Evolutionary conservation across 768 basidiomycete species (phyloP), one percentile per base, ranked within the genome.

Genomic region (Amanita subjunquillea): DNA sequence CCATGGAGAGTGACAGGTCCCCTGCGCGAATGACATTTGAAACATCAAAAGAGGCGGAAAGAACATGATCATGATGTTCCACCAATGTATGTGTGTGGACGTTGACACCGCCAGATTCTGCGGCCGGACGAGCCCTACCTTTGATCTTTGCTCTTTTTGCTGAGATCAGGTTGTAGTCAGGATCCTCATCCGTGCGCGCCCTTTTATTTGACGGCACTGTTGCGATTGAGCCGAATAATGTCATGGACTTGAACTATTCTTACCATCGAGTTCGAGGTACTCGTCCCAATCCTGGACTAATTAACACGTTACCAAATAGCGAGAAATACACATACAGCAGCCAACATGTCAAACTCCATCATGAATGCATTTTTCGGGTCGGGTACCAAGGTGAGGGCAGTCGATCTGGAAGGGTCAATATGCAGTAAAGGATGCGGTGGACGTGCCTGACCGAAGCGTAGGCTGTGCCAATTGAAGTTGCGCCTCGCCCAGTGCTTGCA

Each of bases 381-480:
- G 23, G 70, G 68, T n/a, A 65, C 66, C 23, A 83, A 63, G 12
- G 75, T 82, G 22, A 81, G 63, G n/a, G 73, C 66, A 32, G 78
- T 71, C 10, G 74, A 67, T 44, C 81, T 83, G 42, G 41, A 12
- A 49, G n/a, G 20, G 36, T 49, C 39, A 27, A 23, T 43, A 49
- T 56, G 12, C 56, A 36, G 55, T 29, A 50, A 36, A 32, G 8
- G 15, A 6, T 32, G 36, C 30, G 42, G 6, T 42, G 9, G 23
- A 6, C 8, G 22, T 1, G 22, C 62, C 73, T 54, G 60, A 88
- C 88, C 79, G 77, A 23, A 80, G 74, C 39, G 70, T 78, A 0
- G 82, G 72, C 57, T 88, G 85, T 17, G 72, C 72, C 80, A 91
- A 83, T 63, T 91, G 84, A 27, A 90, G 69, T 34, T 82, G 75